A percentile compares a stretch with the other conserved stretches of the same genome.
Conservation (phyloP, 83 land plant genomes). For the Picea engelmannii region DNA sequence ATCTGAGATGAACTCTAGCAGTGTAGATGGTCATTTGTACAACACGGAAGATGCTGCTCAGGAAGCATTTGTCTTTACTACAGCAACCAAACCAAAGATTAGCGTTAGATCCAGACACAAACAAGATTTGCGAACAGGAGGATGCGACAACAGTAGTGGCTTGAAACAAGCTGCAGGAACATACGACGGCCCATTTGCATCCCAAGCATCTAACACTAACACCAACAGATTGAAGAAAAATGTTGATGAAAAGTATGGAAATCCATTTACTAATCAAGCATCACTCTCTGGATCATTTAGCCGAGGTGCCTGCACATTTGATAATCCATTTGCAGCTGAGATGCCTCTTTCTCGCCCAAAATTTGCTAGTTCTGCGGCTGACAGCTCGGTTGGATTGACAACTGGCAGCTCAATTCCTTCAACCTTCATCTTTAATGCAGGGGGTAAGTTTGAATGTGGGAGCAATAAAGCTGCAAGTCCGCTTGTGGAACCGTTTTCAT, state of each 20-base stretch:
- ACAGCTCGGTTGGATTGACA: neutral
- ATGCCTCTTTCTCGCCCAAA: neutral
- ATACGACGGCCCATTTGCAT: neutral
- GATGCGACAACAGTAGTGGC: neutral
- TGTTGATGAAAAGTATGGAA: neutral
- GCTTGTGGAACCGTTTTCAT: neutral
- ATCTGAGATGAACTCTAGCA: too few species aligned
- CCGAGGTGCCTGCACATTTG: neutral
- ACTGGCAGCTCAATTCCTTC: neutral
- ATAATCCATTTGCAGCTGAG: neutral
- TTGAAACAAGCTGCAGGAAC: neutral
- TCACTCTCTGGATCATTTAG: neutral
- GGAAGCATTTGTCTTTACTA: neutral
- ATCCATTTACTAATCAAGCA: slow-evolving; percentile 12
- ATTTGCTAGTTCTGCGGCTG: neutral
- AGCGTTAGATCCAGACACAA: neutral
- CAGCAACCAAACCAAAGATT: neutral
- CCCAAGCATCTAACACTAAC: neutral
- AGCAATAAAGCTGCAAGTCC: slow-evolving; percentile 4
- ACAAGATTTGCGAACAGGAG: neutral
- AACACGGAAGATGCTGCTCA: too few species aligned
- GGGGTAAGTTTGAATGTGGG: neutral
- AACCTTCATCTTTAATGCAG: slow-evolving; percentile 25
- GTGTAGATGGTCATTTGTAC: too few species aligned
- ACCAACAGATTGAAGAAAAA: neutral